Evolutionary conservation across 495 filamentous ascomycete genomes (phyloP).

Genomic region (Lepraria neglecta): DNA sequence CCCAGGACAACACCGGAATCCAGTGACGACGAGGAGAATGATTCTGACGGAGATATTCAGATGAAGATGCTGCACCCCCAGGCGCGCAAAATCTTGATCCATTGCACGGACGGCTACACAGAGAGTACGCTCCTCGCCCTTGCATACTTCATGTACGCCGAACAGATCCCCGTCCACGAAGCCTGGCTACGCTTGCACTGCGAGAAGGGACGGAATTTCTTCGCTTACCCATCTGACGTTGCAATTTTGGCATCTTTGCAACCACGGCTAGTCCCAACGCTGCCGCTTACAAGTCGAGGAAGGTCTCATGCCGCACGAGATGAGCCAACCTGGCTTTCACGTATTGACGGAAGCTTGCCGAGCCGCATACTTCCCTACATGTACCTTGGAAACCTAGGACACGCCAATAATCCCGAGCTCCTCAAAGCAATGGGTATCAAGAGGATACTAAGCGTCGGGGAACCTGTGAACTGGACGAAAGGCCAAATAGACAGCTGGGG

Average conservation of each 20-base stretch:
- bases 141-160: slow-evolving; percentile 85
- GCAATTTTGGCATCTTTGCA: slow-evolving; percentile 69
- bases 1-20: slow-evolving; percentile 42
- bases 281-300: slow-evolving; percentile 19
- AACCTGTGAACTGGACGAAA: slow-evolving; percentile 72
- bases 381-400: slow-evolving; percentile 87
- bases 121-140: slow-evolving; percentile 82
- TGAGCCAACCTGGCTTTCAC: slow-evolving; percentile 72
- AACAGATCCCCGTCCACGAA: slow-evolving; percentile 68
- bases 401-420: slow-evolving; percentile 87
- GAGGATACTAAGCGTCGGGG: slow-evolving; percentile 89
- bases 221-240: slow-evolving; percentile 88
- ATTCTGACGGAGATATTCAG: slow-evolving; percentile 53
- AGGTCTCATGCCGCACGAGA: slow-evolving; percentile 29
- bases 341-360: slow-evolving; percentile 85
- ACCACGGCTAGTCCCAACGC: slow-evolving; percentile 55
- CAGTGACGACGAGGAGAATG: slow-evolving; percentile 37
- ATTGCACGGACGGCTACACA: slow-evolving; percentile 94
- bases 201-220: slow-evolving; percentile 81
- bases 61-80: slow-evolving; percentile 39
- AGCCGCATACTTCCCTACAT: slow-evolving; percentile 87
- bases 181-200: slow-evolving; percentile 86
- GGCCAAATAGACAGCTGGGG: slow-evolving; percentile 63
- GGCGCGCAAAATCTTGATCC: slow-evolving; percentile 68
- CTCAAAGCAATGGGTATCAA: slow-evolving; percentile 72